Conservation (phyloP, 2,329 filamentous ascomycete genomes). For the Drechmeria coniospora region DNA sequence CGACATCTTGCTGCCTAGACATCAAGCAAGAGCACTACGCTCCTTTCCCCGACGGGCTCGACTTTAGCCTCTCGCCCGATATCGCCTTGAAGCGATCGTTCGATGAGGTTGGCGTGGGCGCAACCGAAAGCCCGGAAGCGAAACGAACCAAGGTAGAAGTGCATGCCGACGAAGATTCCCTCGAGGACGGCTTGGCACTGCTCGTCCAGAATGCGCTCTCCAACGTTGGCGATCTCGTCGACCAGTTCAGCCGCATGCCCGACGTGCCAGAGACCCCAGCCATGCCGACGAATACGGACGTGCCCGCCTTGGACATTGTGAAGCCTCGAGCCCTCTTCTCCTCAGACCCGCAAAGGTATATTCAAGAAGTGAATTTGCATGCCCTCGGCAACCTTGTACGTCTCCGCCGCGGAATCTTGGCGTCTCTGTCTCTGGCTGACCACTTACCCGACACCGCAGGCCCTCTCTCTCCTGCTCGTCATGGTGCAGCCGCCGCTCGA, state of each 20-base stretch:
- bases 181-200: constrained; percentile 21
- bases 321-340: constrained; percentile 16
- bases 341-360: constrained; percentile 20
- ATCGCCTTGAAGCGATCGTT: constrained; percentile 22
- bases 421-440: constrained; percentile 4
- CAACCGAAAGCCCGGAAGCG: constrained; percentile 14
- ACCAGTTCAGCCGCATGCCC: constrained; percentile 13
- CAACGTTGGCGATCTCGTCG: constrained; percentile 22
- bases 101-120: constrained; percentile 12
- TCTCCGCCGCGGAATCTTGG: no score
- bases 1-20: no score
- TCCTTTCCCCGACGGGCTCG: constrained; percentile 14
- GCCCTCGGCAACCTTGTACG: constrained; percentile 26
- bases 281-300: constrained; percentile 20
- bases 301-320: constrained; percentile 13
- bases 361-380: constrained; percentile 21
- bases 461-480: constrained; percentile 22
- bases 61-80: constrained; percentile 20
- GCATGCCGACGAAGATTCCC: constrained; percentile 12
- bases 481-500: constrained; percentile 21
- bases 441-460: constrained; percentile 11
- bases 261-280: constrained; percentile 10
- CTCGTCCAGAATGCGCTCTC: constrained; percentile 25
- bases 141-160: constrained; percentile 20
- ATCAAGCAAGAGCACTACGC: constrained; percentile 24